phyloP scores from a whole-genome alignment of 331 rosid genomes.

The Rhamnella rubrinervis region DNA sequence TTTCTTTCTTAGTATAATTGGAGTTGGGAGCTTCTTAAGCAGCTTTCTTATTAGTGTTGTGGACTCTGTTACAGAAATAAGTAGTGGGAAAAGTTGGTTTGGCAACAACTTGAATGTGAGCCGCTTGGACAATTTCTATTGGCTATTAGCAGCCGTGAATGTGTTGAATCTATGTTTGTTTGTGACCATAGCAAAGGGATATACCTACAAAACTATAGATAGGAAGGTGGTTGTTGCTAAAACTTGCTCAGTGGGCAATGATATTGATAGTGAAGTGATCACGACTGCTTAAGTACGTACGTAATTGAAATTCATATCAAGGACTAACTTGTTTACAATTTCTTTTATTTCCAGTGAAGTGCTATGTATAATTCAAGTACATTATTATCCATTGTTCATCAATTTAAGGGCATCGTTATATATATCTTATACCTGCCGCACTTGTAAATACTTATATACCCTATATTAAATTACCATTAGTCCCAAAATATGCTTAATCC shows the following conservation, averaged over 20 bases:
- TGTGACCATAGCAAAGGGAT: slow-evolving; percentile 36
- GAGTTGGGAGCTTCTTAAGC: slow-evolving; percentile 59
- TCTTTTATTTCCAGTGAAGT: too few species aligned
- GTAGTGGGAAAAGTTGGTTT: slow-evolving; percentile 56
- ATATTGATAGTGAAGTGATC: not conserved
- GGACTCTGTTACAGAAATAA: slow-evolving; percentile 46
- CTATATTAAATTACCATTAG: too few species aligned
- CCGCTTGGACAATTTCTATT: slow-evolving; percentile 61
- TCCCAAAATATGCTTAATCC: too few species aligned
- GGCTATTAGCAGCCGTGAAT: slow-evolving; percentile 51
- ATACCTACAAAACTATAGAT: slow-evolving; percentile 51
- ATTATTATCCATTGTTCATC: too few species aligned
- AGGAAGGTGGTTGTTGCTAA: slow-evolving; percentile 21
- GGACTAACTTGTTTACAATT: too few species aligned
- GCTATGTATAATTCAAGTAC: too few species aligned
- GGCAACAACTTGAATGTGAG: slow-evolving; percentile 55
- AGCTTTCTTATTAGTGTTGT: slow-evolving; percentile 49
- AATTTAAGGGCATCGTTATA: too few species aligned
- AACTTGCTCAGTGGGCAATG: slow-evolving; percentile 9
- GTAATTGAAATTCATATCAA: too few species aligned
- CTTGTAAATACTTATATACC: too few species aligned
- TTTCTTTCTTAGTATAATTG: slow-evolving; percentile 56
- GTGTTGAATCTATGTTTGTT: slow-evolving; percentile 37
- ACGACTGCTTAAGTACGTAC: too few species aligned
- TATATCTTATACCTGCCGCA: too few species aligned